These are phyloP conservation scores for Podaxis rugospora DNA, from an alignment of 768 basidiomycete species.

Conservation along the genomic window DNA sequence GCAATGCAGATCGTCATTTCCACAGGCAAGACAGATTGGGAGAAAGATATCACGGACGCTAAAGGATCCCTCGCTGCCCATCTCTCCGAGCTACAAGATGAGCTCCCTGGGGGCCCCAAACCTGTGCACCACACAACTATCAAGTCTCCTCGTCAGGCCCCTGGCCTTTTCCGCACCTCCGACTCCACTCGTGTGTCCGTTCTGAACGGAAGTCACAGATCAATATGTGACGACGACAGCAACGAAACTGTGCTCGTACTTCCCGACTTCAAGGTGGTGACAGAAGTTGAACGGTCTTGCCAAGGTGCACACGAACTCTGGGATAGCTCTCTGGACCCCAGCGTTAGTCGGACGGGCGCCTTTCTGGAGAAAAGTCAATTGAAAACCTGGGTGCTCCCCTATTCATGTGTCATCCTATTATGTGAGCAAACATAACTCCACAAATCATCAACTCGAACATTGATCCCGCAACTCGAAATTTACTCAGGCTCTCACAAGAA, in stretches of 20 bases:
- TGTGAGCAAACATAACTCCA: slow-evolving; percentile 49
- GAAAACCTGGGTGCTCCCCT: slow-evolving; percentile 80
- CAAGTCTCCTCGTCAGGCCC: slow-evolving; percentile 28
- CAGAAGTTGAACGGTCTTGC: slow-evolving; percentile 59
- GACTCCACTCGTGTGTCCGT: slow-evolving; percentile 60
- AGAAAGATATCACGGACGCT: slow-evolving; percentile 69
- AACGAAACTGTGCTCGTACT: slow-evolving; percentile 82
- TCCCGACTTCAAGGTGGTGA: slow-evolving; percentile 86
- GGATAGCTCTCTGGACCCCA: slow-evolving; percentile 57
- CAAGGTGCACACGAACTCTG: slow-evolving; percentile 71
- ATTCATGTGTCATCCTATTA: slow-evolving; percentile 83
- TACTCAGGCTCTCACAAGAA: slow-evolving; percentile 84
- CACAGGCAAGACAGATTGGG: slow-evolving; percentile 89
- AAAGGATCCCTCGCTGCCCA: slow-evolving; percentile 66
- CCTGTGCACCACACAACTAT: slow-evolving; percentile 12
- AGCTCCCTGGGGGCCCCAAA: slow-evolving; percentile 20
- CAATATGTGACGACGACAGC: slow-evolving; percentile 59
- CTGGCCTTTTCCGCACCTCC: slow-evolving; percentile 56
- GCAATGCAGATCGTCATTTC: slow-evolving; percentile 72
- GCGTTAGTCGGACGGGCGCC: slow-evolving; percentile 42
- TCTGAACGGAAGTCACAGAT: slow-evolving; percentile 79
- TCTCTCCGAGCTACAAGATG: slow-evolving; percentile 32
- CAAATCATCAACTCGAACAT: slow-evolving; percentile 1
- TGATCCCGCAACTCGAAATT: slow-evolving; percentile 16
- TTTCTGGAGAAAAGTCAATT: slow-evolving; percentile 41